Conservation (phyloP, 1,139 yeast genomes). For the Kodamaea derodonti region DNA sequence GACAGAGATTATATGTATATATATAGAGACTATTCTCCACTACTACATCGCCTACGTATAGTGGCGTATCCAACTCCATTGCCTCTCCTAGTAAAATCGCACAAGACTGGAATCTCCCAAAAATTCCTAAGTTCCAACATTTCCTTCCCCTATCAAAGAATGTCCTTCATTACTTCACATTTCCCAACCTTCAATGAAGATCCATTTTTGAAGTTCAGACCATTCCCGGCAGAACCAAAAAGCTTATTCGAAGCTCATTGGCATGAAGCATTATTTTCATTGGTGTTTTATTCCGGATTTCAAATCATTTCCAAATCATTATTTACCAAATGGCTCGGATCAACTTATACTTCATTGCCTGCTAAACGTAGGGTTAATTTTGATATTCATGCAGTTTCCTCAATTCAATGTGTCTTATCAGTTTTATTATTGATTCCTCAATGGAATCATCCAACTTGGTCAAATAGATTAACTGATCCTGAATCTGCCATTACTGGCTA, state of each 20-base stretch:
- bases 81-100: too few species aligned
- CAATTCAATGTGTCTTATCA: slow-evolving; percentile 71
- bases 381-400: slow-evolving; percentile 86
- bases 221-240: slow-evolving; percentile 37
- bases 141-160: slow-evolving; percentile 1
- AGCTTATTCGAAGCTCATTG: slow-evolving; percentile 40
- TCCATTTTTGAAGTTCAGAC: slow-evolving; percentile 42
- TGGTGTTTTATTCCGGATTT: slow-evolving; percentile 35
- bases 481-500: slow-evolving; percentile 51
- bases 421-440: slow-evolving; percentile 53
- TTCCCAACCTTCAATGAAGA: slow-evolving; percentile 35
- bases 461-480: slow-evolving; percentile 45
- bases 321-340: slow-evolving; percentile 33
- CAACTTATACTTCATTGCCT: slow-evolving; percentile 45
- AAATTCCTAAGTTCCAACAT: too few species aligned
- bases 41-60: too few species aligned
- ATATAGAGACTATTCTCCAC: too few species aligned
- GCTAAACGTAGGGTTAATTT: slow-evolving; percentile 59
- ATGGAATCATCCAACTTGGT: slow-evolving; percentile 47
- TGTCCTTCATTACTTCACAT: slow-evolving; percentile 7
- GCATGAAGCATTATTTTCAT: slow-evolving; percentile 47
- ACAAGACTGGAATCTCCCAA: too few species aligned
- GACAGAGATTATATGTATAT: too few species aligned
- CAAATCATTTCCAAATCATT: slow-evolving; percentile 41
- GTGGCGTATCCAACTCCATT: too few species aligned